phyloP scores from a whole-genome alignment of 306 rosid genomes.

The Malus sylvestris region DNA sequence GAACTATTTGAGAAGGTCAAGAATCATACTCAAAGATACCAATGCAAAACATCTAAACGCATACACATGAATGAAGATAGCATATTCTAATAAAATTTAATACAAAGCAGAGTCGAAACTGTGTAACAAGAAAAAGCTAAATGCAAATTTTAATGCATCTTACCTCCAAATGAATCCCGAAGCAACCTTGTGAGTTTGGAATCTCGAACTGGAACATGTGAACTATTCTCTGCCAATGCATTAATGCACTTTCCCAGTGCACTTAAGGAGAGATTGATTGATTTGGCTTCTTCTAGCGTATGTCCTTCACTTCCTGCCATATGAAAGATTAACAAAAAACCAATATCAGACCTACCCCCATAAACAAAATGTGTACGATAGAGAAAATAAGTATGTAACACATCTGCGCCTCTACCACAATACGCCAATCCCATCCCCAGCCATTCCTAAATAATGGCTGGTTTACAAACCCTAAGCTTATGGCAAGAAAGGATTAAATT shows the following conservation, averaged over 20 bases:
- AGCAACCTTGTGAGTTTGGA: conserved; percentile 95
- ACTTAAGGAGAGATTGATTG: conserved; percentile 91
- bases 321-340: conserved; percentile 18
- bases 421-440: background rate
- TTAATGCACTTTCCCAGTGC: conserved; percentile 96
- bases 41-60: background rate
- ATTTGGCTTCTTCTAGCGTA: conserved; percentile 95
- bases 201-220: conserved; percentile 95
- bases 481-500: background rate
- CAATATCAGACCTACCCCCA: background rate
- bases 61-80: background rate
- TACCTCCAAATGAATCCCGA: conserved; percentile 97
- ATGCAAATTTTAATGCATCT: conserved; percentile 11
- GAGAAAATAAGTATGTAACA: background rate
- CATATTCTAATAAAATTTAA: background rate
- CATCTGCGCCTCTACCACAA: background rate
- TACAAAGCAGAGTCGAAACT: background rate
- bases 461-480: background rate
- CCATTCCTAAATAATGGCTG: background rate
- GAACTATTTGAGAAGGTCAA: conserved; percentile 2
- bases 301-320: conserved; percentile 96
- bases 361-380: background rate
- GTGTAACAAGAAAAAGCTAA: background rate
- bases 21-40: background rate
- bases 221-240: conserved; percentile 89